Base-by-base conservation (phyloP, 106 monocot genomes). In the Acanthochlamys bracteata region DNA sequence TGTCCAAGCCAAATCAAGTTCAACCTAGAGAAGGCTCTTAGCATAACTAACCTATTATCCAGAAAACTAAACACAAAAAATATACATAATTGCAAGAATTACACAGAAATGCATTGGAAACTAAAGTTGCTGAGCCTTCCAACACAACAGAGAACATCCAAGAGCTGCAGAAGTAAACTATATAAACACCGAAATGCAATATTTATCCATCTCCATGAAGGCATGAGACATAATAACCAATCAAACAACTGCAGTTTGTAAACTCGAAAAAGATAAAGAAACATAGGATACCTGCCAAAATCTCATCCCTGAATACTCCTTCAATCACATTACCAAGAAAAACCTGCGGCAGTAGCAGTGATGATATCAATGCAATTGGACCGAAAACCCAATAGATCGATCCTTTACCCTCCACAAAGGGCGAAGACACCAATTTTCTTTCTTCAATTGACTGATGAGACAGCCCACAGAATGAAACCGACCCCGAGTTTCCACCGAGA, bases 281-380 rank as follows among this genome's bases (percentile, higher is more conserved):
- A 2, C 11, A n/a, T n/a, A 2, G 26, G 53, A 25, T 64, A 84
- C 86, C 86, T 82, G 73, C 63, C 41, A 87, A 71, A 19, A 83
- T 69, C 51, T 74, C 80, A 71, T 87, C 69, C 55, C 53, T 57
- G 10, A 87, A 4, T 57, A 75, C 20, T 9, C 25, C 70, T 69
- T 81, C 89, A 24, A 84, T 62, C 15, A 49, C 49, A 65, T 60
- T 61, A 0, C 78, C 65, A 24, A 89, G 26, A 41, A 84, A 78
- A 23, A 89, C 64, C 25, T 89, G 84, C 0, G 89, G 89, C 20
- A 89, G 62, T 54, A 89, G 16, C 16, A 84, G 69, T 10, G 89
- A 84, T 0, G 78, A 75, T 20, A 89, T 70, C 72, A 89, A 68
- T 0, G 81, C 81, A 9, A 79, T 22, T 17, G 89, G 89, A 11